phyloP scores from a whole-genome alignment of 1,139 yeast genomes.

The Zygosaccharomyces pseudobailii region DNA sequence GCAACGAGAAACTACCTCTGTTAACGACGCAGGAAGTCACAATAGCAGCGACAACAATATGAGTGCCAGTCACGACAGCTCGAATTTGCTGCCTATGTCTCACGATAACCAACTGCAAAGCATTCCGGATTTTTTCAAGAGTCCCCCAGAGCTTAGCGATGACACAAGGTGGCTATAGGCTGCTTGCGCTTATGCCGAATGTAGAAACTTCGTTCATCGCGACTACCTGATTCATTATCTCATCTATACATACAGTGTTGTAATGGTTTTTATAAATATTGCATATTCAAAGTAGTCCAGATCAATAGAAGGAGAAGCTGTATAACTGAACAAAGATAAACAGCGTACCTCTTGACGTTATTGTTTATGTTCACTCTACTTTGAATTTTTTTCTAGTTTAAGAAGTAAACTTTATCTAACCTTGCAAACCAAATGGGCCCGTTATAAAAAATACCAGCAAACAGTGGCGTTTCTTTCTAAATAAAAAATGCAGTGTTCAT shows the following conservation, averaged over 20 bases:
- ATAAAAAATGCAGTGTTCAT: background rate
- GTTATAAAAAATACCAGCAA: background rate
- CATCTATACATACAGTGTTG: background rate
- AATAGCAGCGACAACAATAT: constrained; percentile 2
- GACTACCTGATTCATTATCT: background rate
- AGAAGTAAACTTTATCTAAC: background rate
- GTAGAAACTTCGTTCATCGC: background rate
- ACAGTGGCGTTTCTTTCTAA: background rate
- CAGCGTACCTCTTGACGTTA: background rate
- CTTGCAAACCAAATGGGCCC: background rate
- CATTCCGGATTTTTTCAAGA: constrained; percentile 17
- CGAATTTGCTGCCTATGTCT: constrained; percentile 13
- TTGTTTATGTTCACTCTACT: background rate
- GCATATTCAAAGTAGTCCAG: constrained; percentile 1
- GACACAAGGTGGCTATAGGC: constrained; percentile 17
- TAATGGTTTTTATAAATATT: constrained; percentile 2
- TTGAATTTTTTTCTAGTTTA: background rate
- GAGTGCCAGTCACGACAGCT: constrained; percentile 2
- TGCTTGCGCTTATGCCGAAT: background rate
- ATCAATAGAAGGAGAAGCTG: background rate
- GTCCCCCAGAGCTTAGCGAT: constrained; percentile 16
- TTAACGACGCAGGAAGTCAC: constrained; percentile 7
- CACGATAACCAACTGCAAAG: constrained; percentile 15
- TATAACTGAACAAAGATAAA: background rate
- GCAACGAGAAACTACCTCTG: constrained; percentile 4